phyloP scores from a whole-genome alignment of 805 yeast species.

The Saccharomycopsis oosterbeekiorum region DNA sequence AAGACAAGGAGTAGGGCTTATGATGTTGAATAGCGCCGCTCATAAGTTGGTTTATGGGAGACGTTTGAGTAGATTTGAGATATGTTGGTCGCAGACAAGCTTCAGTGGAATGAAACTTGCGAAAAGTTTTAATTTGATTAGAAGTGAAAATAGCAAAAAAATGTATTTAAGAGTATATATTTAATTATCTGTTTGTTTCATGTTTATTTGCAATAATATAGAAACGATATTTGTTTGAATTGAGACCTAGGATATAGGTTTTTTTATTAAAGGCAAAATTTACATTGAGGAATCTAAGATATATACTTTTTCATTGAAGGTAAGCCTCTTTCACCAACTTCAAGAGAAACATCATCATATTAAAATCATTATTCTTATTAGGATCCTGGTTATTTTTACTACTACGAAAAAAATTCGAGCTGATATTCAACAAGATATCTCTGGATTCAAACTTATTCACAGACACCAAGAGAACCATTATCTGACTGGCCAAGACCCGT shows the following conservation, averaged over 20 bases:
- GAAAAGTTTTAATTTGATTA: slow-evolving; percentile 31
- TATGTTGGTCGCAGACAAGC: slow-evolving; percentile 71
- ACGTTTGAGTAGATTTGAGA: slow-evolving; percentile 30
- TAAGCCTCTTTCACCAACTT: slow-evolving; percentile 23
- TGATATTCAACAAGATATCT: slow-evolving; percentile 33
- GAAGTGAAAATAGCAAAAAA: slow-evolving; percentile 5
- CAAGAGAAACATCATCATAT: slow-evolving; percentile 35
- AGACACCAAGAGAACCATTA: slow-evolving; percentile 21
- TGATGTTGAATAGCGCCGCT: slow-evolving; percentile 35
- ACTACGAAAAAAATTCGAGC: slow-evolving; percentile 31
- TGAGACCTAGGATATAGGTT: background rate
- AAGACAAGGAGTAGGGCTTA: slow-evolving; percentile 39
- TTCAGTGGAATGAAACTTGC: slow-evolving; percentile 56
- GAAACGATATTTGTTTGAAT: too few species aligned
- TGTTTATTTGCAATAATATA: background rate
- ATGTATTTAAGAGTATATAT: slow-evolving; percentile 14
- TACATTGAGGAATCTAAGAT: background rate
- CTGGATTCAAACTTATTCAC: slow-evolving; percentile 10
- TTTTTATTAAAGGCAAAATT: slow-evolving; percentile 18
- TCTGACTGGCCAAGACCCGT: slow-evolving; percentile 39
- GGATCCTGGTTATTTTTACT: slow-evolving; percentile 27
- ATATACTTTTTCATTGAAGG: slow-evolving; percentile 14
- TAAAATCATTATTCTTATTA: slow-evolving; percentile 32
- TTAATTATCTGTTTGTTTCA: background rate
- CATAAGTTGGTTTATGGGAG: slow-evolving; percentile 41